Conservation (phyloP, 352 stramenopile genomes). For the Phytopythium oedochilum region DNA sequence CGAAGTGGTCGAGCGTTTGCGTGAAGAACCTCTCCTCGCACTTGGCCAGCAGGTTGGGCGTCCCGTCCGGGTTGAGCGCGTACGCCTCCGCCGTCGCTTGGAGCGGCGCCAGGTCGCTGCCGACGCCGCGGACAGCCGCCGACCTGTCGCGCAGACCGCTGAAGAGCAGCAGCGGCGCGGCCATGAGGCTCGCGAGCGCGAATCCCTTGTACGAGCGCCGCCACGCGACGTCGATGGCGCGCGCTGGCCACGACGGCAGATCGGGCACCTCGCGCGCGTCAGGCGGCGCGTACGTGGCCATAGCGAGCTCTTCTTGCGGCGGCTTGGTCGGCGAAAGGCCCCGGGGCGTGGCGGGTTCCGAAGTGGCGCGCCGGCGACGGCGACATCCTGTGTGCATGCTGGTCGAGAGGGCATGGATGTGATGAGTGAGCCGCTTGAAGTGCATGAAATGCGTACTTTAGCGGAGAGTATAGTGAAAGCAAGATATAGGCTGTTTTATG, state of each 20-base stretch:
- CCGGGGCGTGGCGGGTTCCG: neutral
- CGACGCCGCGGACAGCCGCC: neutral
- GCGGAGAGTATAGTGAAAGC: neutral
- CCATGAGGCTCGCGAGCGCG: conserved; percentile 12
- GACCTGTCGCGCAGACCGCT: conserved; percentile 7
- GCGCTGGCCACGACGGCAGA: conserved; percentile 1
- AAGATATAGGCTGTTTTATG: neutral
- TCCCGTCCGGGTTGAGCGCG: conserved; percentile 28
- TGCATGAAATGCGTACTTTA: neutral
- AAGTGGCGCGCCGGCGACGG: neutral
- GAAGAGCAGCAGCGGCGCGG: conserved; percentile 16
- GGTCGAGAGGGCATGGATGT: neutral
- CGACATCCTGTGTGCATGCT: neutral
- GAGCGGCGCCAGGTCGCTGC: neutral
- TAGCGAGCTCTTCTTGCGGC: neutral
- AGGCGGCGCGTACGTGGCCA: neutral
- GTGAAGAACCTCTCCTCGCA: conserved; percentile 73
- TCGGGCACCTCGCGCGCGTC: conserved; percentile 4
- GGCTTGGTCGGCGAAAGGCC: neutral
- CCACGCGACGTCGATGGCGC: neutral
- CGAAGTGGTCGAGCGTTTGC: conserved; percentile 78
- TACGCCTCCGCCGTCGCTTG: neutral
- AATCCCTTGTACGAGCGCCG: conserved; percentile 7
- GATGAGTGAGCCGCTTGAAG: conserved; percentile 4
- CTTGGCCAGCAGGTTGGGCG: conserved; percentile 40